Conservation (phyloP, 2,329 filamentous ascomycete genomes). For the Diplodia sapinea region DNA sequence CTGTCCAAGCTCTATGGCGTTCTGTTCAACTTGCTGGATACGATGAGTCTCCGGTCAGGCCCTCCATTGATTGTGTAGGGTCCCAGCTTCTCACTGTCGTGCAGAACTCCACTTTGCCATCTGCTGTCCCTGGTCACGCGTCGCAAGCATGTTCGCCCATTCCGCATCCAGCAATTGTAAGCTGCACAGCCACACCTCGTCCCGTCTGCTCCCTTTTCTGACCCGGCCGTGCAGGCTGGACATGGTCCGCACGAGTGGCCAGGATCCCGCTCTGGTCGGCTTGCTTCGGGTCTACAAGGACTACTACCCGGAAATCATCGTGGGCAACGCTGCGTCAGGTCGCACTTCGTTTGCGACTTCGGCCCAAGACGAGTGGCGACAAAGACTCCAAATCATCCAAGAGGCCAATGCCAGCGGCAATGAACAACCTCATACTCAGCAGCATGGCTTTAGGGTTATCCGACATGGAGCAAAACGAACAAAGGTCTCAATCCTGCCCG, state of each 20-base stretch:
- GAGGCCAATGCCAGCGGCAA: conserved; percentile 56
- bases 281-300: conserved; percentile 85
- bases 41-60: conserved; percentile 70
- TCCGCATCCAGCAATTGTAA: conserved; percentile 75
- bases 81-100: conserved; percentile 38
- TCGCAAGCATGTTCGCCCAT: conserved; percentile 81
- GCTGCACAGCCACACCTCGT: conserved; percentile 27
- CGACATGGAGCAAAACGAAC: conserved; percentile 57
- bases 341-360: conserved; percentile 52
- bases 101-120: conserved; percentile 67
- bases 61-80: background rate
- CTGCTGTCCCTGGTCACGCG: conserved; percentile 78
- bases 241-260: conserved; percentile 56
- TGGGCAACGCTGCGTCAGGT: conserved; percentile 66
- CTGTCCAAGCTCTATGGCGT: conserved; percentile 75
- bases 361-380: conserved; percentile 77
- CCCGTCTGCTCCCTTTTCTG: background rate
- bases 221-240: conserved; percentile 49
- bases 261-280: conserved; percentile 75
- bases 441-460: conserved; percentile 68
- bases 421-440: conserved; percentile 48
- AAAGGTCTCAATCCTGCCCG: conserved; percentile 62
- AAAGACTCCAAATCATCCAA: conserved; percentile 71
- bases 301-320: conserved; percentile 87
- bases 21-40: conserved; percentile 82